These are phyloP conservation scores for Geotrichum reessii DNA, from an alignment of 1,139 yeast genomes.

Conservation along the genomic window DNA sequence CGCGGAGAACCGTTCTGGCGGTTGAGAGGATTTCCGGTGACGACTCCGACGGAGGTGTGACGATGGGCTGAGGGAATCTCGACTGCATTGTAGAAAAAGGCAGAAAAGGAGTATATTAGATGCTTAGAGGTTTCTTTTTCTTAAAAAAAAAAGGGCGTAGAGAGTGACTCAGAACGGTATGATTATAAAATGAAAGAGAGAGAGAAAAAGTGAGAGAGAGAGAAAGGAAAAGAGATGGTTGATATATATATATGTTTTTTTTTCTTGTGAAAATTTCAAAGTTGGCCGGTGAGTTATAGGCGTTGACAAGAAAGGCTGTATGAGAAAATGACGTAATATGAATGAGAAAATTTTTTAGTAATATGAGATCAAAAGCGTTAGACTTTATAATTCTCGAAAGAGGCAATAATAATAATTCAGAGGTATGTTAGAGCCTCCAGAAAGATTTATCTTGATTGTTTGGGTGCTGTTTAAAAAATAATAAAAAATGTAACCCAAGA, in stretches of 20 bases:
- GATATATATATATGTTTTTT: neutral
- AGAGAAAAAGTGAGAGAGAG: neutral
- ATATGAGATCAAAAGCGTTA: neutral
- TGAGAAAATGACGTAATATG: neutral
- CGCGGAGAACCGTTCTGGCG: constrained; percentile 39
- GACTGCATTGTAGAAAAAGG: neutral
- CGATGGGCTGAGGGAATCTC: neutral
- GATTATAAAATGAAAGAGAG: neutral
- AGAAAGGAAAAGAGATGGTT: neutral
- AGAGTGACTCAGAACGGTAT: neutral
- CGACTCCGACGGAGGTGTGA: constrained; percentile 30
- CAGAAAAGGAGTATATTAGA: no score
- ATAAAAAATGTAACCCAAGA: neutral
- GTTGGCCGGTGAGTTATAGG: no score
- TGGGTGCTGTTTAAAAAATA: no score
- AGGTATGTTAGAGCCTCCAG: no score
- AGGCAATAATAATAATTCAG: no score
- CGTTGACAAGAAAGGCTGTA: neutral
- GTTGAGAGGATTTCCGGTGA: constrained; percentile 30
- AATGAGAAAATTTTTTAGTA: neutral
- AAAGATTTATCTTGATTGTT: no score
- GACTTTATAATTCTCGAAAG: no score
- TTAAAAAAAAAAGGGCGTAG: neutral
- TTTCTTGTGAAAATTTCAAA: neutral
- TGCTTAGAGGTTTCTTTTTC: neutral